Percentiles rank a stretch among this genome's conserved stretches.
phyloP scores from a whole-genome alignment of 768 basidiomycete species.

The Tylopilus vinaceipallidus region DNA sequence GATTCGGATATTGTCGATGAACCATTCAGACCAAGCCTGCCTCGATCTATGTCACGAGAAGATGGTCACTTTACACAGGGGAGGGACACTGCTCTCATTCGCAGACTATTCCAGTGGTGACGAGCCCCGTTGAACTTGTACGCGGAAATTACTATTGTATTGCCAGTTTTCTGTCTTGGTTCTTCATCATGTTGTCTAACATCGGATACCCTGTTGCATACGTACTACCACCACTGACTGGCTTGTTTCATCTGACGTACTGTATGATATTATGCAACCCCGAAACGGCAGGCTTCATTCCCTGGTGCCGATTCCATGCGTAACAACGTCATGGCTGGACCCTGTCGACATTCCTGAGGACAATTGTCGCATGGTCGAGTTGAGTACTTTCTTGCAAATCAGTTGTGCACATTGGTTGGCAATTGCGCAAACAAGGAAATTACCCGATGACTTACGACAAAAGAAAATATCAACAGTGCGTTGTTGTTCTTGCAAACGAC shows the following conservation, averaged over 20 bases:
- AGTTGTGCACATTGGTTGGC: too few species aligned
- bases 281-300: neutral
- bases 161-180: slow-evolving; percentile 23
- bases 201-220: slow-evolving; percentile 38
- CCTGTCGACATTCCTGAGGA: slow-evolving; percentile 7
- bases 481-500: neutral
- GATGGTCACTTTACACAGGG: slow-evolving; percentile 30
- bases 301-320: neutral
- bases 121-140: slow-evolving; percentile 16
- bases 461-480: too few species aligned
- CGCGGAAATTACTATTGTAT: slow-evolving; percentile 29
- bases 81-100: slow-evolving; percentile 46
- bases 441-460: too few species aligned
- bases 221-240: slow-evolving; percentile 33
- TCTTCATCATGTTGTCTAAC: slow-evolving; percentile 28
- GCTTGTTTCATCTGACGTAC: slow-evolving; percentile 24
- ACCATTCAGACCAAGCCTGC: slow-evolving; percentile 33
- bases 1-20: slow-evolving; percentile 42
- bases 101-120: slow-evolving; percentile 50
- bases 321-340: neutral
- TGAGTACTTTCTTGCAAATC: too few species aligned
- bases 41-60: slow-evolving; percentile 33
- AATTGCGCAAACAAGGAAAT: too few species aligned
- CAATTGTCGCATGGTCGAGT: too few species aligned
- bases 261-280: slow-evolving; percentile 25